Evolutionary conservation across 73 alveolate genomes (phyloP).

Genomic region (Paramecium sonneborni): DNA sequence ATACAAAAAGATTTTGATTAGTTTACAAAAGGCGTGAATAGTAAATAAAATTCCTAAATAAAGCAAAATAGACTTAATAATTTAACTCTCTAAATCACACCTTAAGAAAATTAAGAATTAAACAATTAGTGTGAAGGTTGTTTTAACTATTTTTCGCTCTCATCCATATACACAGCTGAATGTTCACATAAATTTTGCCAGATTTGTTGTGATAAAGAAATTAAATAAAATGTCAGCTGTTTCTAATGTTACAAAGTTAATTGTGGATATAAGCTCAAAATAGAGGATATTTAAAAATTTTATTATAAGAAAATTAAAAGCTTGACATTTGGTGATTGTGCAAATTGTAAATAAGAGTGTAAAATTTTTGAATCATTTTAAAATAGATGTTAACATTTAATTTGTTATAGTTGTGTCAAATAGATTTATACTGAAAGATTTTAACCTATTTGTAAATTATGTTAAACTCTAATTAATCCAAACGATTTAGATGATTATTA

Average conservation of each 20-base stretch:
- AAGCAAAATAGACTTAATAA: neutral
- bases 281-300: neutral
- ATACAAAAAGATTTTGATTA: neutral
- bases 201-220: neutral
- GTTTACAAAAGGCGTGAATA: neutral
- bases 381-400: neutral
- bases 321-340: neutral
- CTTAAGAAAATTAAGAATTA: neutral
- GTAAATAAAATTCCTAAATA: neutral
- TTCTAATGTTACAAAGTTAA: neutral
- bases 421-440: neutral
- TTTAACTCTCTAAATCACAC: too few relatives aligned
- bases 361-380: neutral
- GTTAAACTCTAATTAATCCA: neutral
- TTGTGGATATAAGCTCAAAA: neutral
- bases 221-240: neutral
- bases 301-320: neutral
- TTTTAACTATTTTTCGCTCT: neutral
- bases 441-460: neutral
- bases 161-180: neutral
- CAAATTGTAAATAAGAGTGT: neutral
- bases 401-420: constrained; percentile 5
- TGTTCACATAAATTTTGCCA: neutral
- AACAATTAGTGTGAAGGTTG: neutral
- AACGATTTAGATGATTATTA: neutral